Conservation (phyloP, 2,329 filamentous ascomycete genomes). For the Aureobasidium sp. region DNA sequence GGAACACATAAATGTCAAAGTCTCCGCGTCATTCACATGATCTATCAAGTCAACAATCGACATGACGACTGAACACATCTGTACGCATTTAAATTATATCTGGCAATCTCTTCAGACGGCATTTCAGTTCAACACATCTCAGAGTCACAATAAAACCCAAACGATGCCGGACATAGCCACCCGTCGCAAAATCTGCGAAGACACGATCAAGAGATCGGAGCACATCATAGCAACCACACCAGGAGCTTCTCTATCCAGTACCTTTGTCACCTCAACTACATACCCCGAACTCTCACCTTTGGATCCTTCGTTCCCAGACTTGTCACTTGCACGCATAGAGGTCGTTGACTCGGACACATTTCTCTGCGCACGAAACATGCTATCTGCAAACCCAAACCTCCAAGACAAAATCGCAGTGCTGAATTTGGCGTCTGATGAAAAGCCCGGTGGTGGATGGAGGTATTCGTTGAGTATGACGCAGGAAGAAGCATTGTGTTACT, state of each 20-base stretch:
- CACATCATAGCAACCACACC: neutral
- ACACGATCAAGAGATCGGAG: neutral
- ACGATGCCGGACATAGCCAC: neutral
- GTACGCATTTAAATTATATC: too few relatives aligned
- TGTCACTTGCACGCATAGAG: neutral
- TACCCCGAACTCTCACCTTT: neutral
- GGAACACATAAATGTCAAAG: neutral
- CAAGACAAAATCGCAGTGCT: neutral
- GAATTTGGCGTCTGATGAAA: slow-evolving; percentile 4
- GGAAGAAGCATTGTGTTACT: slow-evolving; percentile 15
- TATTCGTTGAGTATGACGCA: slow-evolving; percentile 8
- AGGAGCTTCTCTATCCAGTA: neutral
- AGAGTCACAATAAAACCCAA: neutral
- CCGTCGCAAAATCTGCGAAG: slow-evolving; percentile 10
- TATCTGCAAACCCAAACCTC: neutral
- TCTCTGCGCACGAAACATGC: neutral
- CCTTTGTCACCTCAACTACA: neutral
- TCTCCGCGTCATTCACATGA: neutral
- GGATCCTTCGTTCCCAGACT: neutral
- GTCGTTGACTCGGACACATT: slow-evolving; percentile 6
- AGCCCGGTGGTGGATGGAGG: slow-evolving; percentile 14
- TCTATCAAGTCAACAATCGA: neutral
- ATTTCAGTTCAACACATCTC: neutral
- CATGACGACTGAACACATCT: too few relatives aligned
- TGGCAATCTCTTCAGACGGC: too few relatives aligned